Conservation (phyloP, 768 basidiomycete genomes). For the Roridomyces roridus region DNA sequence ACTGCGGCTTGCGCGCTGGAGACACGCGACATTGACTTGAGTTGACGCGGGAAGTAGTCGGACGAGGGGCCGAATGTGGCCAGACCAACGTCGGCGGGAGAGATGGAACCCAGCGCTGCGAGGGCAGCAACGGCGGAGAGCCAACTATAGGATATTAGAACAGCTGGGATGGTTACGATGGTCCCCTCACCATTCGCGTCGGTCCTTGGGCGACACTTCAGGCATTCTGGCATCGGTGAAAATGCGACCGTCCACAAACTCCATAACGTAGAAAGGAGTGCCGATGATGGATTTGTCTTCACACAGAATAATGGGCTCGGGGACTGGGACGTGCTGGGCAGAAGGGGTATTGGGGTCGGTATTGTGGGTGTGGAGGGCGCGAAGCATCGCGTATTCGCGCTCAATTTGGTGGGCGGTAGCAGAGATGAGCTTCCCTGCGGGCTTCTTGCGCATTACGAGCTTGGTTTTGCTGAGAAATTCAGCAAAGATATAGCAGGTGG, state of each 20-base stretch:
- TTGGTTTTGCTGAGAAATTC: conserved; percentile 49
- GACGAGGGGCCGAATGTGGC: conserved; percentile 72
- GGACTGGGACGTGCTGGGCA: conserved; percentile 76
- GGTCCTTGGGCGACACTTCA: conserved; percentile 63
- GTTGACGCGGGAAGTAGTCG: conserved; percentile 92
- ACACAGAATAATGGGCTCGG: conserved; percentile 84
- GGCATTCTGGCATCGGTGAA: conserved; percentile 87
- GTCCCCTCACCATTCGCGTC: conserved; percentile 71
- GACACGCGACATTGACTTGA: conserved; percentile 84
- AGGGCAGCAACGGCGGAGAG: conserved; percentile 76
- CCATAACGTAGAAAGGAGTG: conserved; percentile 96
- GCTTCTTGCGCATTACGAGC: conserved; percentile 93
- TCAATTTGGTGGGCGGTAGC: conserved; percentile 95
- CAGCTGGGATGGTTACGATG: not conserved
- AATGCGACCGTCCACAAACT: conserved; percentile 92
- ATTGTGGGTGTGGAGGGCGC: conserved; percentile 81
- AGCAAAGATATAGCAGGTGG: not conserved
- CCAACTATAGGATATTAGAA: conserved; percentile 59
- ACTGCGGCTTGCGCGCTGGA: conserved; percentile 79
- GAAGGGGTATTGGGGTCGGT: conserved; percentile 53
- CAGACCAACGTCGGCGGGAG: conserved; percentile 71
- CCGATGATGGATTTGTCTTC: conserved; percentile 80
- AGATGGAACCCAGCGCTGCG: conserved; percentile 67
- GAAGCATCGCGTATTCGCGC: conserved; percentile 86
- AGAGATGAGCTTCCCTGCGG: conserved; percentile 85